phyloP scores from a whole-genome alignment of 352 stramenopile species.

The Pythium aquatile region DNA sequence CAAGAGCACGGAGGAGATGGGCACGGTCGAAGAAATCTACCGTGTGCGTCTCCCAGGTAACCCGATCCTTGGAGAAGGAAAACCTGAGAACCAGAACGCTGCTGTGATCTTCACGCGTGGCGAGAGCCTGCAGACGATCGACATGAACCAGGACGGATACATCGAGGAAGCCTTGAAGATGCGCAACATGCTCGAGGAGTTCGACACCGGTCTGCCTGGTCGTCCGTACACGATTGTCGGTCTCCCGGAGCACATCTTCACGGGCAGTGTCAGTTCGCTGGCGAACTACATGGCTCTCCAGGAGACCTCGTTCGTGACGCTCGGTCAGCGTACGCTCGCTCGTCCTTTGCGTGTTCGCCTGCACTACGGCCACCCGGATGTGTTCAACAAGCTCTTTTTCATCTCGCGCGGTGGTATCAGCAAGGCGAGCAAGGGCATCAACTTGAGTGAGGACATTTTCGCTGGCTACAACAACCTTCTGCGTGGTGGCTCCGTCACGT shows the following conservation, averaged over 20 bases:
- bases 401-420: constrained; percentile 98
- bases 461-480: constrained; percentile 99
- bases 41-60: constrained; percentile 97
- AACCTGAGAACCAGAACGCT: constrained; percentile 99
- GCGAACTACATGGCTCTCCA: constrained; percentile 99
- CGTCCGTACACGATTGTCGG: constrained; percentile 95
- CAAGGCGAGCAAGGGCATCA: constrained; percentile 99
- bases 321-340: constrained; percentile 96
- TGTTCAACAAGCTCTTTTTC: constrained; percentile 99
- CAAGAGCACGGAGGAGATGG: constrained; percentile 85
- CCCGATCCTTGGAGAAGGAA: constrained; percentile 98
- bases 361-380: constrained; percentile 98
- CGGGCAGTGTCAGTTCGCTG: constrained; percentile 96
- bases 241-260: constrained; percentile 99
- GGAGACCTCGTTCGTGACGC: constrained; percentile 98
- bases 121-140: constrained; percentile 98
- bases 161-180: constrained; percentile 99
- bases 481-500: constrained; percentile 94
- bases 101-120: constrained; percentile 98
- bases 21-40: constrained; percentile 92
- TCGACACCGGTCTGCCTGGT: constrained; percentile 78
- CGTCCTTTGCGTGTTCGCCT: constrained; percentile 95
- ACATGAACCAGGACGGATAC: constrained; percentile 99
- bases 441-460: constrained; percentile 99
- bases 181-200: constrained; percentile 98